phyloP scores from a whole-genome alignment of 1,139 yeast genomes.

The Candida glucosophila region DNA sequence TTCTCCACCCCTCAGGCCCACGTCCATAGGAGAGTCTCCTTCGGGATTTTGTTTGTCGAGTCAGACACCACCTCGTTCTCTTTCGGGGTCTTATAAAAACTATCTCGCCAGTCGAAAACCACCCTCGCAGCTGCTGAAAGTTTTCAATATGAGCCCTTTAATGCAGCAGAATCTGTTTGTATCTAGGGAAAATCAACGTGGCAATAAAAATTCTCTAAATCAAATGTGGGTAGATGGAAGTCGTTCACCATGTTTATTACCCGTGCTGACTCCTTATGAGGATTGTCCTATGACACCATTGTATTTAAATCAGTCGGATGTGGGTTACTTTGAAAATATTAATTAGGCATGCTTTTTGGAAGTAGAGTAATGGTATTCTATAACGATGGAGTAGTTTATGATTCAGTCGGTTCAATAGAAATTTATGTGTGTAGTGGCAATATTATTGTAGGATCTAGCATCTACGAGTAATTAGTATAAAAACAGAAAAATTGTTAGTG shows the following conservation, averaged over 20 bases:
- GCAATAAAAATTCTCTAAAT: slow-evolving; percentile 4
- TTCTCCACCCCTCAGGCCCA: slow-evolving; percentile 45
- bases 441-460: no score
- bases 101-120: neutral
- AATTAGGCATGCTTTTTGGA: no score
- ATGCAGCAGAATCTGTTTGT: slow-evolving; percentile 3
- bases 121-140: slow-evolving; percentile 5
- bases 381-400: no score
- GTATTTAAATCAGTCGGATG: slow-evolving; percentile 21
- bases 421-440: no score
- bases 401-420: no score
- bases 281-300: slow-evolving; percentile 43
- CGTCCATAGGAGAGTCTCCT: slow-evolving; percentile 48
- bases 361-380: no score
- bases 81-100: slow-evolving; percentile 5
- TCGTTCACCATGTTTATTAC: slow-evolving; percentile 29
- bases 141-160: slow-evolving; percentile 11
- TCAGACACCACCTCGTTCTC: slow-evolving; percentile 41
- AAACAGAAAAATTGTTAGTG: no score
- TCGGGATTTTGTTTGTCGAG: slow-evolving; percentile 45
- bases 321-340: no score
- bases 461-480: no score
- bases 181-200: slow-evolving; percentile 4
- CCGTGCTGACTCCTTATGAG: slow-evolving; percentile 37
- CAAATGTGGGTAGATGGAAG: slow-evolving; percentile 12